phyloP scores from a whole-genome alignment of 2,329 filamentous ascomycete genomes.

The Colletotrichum sp. region DNA sequence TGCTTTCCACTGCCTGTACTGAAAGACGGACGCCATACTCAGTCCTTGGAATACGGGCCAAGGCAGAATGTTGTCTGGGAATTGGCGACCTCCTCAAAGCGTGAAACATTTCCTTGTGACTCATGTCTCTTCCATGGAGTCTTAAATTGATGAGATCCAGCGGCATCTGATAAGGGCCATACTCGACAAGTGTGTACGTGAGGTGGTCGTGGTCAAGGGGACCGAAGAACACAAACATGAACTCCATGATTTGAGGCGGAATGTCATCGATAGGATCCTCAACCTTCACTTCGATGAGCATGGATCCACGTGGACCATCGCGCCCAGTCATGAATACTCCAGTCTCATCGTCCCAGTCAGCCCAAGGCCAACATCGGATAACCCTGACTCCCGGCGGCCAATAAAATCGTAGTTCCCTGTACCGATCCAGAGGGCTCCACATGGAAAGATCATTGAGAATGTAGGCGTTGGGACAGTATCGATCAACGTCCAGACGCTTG shows the following conservation, averaged over 20 bases:
- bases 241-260: neutral
- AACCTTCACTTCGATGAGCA: neutral
- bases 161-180: neutral
- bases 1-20: neutral
- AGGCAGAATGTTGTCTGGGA: neutral
- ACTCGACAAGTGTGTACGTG: neutral
- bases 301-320: neutral
- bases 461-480: neutral
- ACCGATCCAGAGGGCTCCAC: neutral
- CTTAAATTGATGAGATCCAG: neutral
- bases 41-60: neutral
- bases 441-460: neutral
- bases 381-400: neutral
- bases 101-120: neutral
- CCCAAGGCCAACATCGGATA: neutral
- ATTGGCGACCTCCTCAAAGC: neutral
- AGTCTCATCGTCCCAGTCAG: neutral
- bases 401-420: neutral
- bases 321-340: neutral
- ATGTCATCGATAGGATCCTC: neutral
- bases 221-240: neutral
- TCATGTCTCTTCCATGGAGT: neutral
- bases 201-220: neutral
- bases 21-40: neutral
- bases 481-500: neutral